phyloP scores from a whole-genome alignment of 139 green algal genomes.

The Chlorella vulgaris region DNA sequence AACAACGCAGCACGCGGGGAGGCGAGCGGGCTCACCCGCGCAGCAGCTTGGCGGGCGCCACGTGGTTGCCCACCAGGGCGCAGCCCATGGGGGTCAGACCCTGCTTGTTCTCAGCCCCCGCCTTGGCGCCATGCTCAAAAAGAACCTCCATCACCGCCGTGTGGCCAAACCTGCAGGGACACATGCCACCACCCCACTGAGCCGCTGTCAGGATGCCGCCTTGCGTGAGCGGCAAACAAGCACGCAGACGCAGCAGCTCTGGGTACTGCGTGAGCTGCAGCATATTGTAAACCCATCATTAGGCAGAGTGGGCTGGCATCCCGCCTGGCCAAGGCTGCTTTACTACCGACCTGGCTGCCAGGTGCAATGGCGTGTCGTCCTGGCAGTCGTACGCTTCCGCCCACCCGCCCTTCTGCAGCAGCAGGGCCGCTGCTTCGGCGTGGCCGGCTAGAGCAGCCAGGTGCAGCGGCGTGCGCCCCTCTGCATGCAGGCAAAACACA shows the following conservation, averaged over 20 bases:
- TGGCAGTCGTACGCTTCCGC: constrained; percentile 57
- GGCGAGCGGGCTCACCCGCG: constrained; percentile 9
- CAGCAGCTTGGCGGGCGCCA: constrained; percentile 16
- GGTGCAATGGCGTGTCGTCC: constrained; percentile 71
- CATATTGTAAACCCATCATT: no score
- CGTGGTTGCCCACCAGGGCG: constrained; percentile 52
- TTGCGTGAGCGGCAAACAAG: not conserved
- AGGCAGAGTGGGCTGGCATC: not conserved
- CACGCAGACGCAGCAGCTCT: not conserved
- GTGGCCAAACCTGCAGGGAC: constrained; percentile 16
- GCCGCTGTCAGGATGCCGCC: not conserved
- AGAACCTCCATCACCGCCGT: constrained; percentile 43
- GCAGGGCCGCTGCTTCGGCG: constrained; percentile 38
- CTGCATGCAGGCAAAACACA: constrained; percentile 2
- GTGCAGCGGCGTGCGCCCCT: constrained; percentile 68
- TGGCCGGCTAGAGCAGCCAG: constrained; percentile 53
- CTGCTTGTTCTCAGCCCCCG: constrained; percentile 59
- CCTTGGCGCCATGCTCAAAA: constrained; percentile 43
- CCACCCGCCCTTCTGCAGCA: constrained; percentile 65
- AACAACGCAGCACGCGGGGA: not conserved
- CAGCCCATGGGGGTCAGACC: constrained; percentile 65
- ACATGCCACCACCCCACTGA: not conserved
- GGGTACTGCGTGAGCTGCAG: not conserved
- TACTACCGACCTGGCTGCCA: constrained; percentile 52
- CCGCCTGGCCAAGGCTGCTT: not conserved